A percentile compares a stretch with the other conserved stretches of the same genome.
These are phyloP conservation scores for Penicillium psychrofluorescens DNA, from an alignment of 495 filamentous ascomycete genomes.

Conservation along the genomic window DNA sequence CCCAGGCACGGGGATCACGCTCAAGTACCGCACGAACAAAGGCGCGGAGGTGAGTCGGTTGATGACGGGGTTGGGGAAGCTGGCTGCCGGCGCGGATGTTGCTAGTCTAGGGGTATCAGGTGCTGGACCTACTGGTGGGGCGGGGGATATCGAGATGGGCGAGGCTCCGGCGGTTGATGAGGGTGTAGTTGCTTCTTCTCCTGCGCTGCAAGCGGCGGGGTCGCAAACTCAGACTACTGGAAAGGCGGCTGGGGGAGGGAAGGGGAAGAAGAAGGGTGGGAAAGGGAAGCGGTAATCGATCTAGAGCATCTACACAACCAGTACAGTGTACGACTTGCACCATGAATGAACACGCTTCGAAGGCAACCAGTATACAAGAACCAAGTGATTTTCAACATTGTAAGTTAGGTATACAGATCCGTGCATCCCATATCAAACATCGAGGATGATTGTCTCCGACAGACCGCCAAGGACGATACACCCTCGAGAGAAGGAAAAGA, in stretches of 20 bases:
- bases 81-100: constrained; percentile 55
- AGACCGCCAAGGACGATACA: constrained; percentile 2
- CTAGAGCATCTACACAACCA: background rate
- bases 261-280: constrained; percentile 15
- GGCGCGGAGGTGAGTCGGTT: constrained; percentile 82
- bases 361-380: constrained; percentile 3
- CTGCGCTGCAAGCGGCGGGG: too few species aligned
- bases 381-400: constrained; percentile 12
- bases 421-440: constrained; percentile 18
- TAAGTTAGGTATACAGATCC: constrained; percentile 21
- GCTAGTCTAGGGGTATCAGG: constrained; percentile 45
- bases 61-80: constrained; percentile 61
- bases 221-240: background rate
- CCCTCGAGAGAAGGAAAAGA: constrained; percentile 9
- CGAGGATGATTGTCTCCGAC: constrained; percentile 6
- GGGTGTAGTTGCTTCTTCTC: constrained; percentile 3
- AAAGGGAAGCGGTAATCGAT: constrained; percentile 15
- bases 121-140: constrained; percentile 15
- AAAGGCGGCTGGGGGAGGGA: constrained; percentile 5
- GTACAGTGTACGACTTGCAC: too few species aligned
- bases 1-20: constrained; percentile 65
- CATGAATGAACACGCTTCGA: too few species aligned
- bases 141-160: constrained; percentile 31
- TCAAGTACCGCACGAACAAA: constrained; percentile 89
- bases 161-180: constrained; percentile 21